Conservation (phyloP, 306 rosid species). For the Spatholobus suberectus region DNA sequence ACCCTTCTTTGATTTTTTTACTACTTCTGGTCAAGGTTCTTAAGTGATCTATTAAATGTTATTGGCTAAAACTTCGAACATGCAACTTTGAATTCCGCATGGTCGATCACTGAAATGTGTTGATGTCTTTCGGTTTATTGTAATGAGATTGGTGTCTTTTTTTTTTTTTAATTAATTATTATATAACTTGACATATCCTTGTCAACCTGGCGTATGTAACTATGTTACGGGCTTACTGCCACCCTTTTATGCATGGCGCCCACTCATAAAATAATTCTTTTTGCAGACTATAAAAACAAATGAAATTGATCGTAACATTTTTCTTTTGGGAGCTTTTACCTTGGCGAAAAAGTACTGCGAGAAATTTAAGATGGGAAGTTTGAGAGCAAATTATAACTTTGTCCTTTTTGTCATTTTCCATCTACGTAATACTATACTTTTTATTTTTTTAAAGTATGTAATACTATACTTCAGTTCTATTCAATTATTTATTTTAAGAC, state of each 20-base stretch:
- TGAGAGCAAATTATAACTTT: too few relatives aligned
- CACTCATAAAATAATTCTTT: conserved; percentile 8
- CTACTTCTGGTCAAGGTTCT: conserved; percentile 42
- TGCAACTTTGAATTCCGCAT: conserved; percentile 38
- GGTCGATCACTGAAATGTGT: conserved; percentile 1
- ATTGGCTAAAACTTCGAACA: conserved; percentile 19
- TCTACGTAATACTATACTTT: too few relatives aligned
- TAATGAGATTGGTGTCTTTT: not conserved
- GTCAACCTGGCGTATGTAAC: not conserved
- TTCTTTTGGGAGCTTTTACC: conserved; percentile 10
- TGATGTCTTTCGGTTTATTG: conserved; percentile 14
- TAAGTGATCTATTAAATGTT: not conserved
- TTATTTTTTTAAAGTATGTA: too few relatives aligned
- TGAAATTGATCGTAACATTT: conserved; percentile 3
- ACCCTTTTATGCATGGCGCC: conserved; percentile 2
- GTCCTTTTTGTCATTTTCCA: not conserved
- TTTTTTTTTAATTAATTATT: not conserved
- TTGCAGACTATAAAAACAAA: conserved; percentile 19
- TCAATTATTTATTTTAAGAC: not conserved
- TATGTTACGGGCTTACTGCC: not conserved
- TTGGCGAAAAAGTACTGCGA: conserved; percentile 11
- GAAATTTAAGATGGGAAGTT: not conserved
- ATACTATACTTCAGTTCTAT: not conserved
- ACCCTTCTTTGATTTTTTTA: conserved; percentile 53
- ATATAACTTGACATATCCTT: conserved; percentile 5